A percentile compares a stretch with the other conserved stretches of the same genome.
Evolutionary conservation across 116 monocot genomes (phyloP).

Genomic region (Dioscorea cayenensis): DNA sequence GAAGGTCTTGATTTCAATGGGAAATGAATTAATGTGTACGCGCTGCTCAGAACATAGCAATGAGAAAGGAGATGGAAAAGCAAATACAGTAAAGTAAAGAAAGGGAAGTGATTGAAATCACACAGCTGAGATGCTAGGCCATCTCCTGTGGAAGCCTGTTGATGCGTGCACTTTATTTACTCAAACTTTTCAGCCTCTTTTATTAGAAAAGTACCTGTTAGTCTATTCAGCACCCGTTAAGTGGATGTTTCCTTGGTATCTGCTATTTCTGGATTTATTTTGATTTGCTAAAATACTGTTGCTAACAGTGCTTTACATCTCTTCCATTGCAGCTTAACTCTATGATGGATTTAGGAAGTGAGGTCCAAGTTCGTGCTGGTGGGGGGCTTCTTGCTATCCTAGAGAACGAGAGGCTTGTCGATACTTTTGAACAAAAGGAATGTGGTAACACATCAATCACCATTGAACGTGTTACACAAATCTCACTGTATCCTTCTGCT

Average conservation of each 20-base stretch:
- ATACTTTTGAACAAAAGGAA: slow-evolving; percentile 66
- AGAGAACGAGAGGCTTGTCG: slow-evolving; percentile 87
- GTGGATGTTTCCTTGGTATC: neutral
- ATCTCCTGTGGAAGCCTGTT: too few relatives aligned
- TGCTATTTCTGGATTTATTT: neutral
- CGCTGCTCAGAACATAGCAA: too few relatives aligned
- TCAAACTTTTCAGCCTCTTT: too few relatives aligned
- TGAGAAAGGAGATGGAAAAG: too few relatives aligned
- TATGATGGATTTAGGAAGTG: slow-evolving; percentile 96
- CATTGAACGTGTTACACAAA: slow-evolving; percentile 67
- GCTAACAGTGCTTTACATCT: neutral
- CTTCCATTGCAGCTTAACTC: slow-evolving; percentile 73
- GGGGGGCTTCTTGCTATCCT: slow-evolving; percentile 92
- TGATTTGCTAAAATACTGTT: neutral
- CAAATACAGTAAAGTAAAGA: too few relatives aligned
- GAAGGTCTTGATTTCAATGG: too few relatives aligned
- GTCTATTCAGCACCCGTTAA: too few relatives aligned
- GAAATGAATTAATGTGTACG: too few relatives aligned
- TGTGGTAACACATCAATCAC: slow-evolving; percentile 70
- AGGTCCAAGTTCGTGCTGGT: slow-evolving; percentile 86
- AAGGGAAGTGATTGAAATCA: too few relatives aligned
- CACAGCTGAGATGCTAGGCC: too few relatives aligned
- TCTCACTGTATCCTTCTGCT: slow-evolving; percentile 73
- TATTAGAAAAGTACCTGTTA: too few relatives aligned
- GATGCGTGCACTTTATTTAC: too few relatives aligned